Base-by-base conservation (phyloP, 2,329 filamentous ascomycete species). In the Ramichloridium luteum region DNA sequence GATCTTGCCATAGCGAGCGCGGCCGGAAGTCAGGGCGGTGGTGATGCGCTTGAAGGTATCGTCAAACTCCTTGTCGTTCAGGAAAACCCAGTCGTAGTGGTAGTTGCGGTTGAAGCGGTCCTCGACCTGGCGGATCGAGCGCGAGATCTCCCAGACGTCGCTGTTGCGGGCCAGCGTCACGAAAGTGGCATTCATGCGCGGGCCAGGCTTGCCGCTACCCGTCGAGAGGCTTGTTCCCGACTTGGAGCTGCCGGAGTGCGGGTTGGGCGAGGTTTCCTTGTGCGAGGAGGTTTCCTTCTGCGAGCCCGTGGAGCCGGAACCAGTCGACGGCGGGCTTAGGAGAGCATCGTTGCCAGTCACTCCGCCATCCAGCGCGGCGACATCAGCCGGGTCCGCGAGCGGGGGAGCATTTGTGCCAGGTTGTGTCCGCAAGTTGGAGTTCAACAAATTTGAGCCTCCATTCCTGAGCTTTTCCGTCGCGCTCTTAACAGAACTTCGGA, bases 21-120 rank as follows among this genome's bases (percentile, higher is more conserved):
- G 93, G 35, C 90, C 90, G 9, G 88, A 96, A n/a, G 92, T 80
- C 22, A 98, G 71, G 1, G 84, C 77, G 4, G 72, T 71, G 3
- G 90, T 98, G 44, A 96, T 70, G 59, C 84, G 88, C 60, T 86
- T 96, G 70, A 98, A 98, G 6, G 75, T 77, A 3, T 82, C 80
- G 54, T 93, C 81, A 52, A 98, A 98, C 1, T 85, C 82, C 57
- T 86, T 75, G 56, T 98, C 90, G 61, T 98, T 98, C 40, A 98
- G 67, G 64, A 98, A 98, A 32, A 98, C 88, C 92, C 92, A 98
- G 56, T 96, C 88, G 62, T 98, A 98, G 65, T 93, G 78, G 66
- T 81, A 96, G 50, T 88, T 81, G 51, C 77, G 75, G 65, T 98
- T 98, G 74, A 98, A 98, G 53, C 90, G 82, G 59, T 98, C 90